Conservation (phyloP, 345 rosid species). For the Lumnitzera racemosa region DNA sequence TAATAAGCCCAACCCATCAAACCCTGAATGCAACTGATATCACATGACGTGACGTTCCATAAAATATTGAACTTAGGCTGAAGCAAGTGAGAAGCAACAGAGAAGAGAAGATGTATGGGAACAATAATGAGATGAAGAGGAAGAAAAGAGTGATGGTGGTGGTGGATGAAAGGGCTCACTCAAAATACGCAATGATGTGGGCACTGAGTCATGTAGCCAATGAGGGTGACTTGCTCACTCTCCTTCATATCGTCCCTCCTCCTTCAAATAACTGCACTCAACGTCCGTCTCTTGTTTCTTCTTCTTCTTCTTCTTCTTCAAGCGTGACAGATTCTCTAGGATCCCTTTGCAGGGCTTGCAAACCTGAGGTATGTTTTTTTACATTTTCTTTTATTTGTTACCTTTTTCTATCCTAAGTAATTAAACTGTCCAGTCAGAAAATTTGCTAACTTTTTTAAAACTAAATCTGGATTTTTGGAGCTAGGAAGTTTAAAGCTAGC, state of each 20-base stretch:
- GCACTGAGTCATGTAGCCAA: constrained; percentile 77
- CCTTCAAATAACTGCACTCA: not conserved
- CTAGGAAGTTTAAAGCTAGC: too few species aligned
- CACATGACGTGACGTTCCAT: too few species aligned
- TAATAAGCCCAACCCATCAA: too few species aligned
- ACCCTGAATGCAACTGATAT: too few species aligned
- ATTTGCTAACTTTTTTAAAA: too few species aligned
- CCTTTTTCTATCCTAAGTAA: too few species aligned
- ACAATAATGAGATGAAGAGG: not conserved
- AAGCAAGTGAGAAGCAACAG: too few species aligned
- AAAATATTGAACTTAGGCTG: too few species aligned
- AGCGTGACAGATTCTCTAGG: constrained; percentile 66
- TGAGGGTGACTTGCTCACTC: constrained; percentile 76
- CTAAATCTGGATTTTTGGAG: too few species aligned
- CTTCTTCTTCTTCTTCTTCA: constrained; percentile 26
- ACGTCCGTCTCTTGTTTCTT: constrained; percentile 16
- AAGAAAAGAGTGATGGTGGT: constrained; percentile 91
- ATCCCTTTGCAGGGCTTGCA: constrained; percentile 82
- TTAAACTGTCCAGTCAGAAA: too few species aligned
- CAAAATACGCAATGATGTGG: constrained; percentile 98
- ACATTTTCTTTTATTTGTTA: not conserved
- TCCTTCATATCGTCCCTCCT: constrained; percentile 57
- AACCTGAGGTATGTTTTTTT: constrained; percentile 56
- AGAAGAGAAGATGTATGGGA: too few species aligned
- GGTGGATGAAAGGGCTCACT: constrained; percentile 62